Evolutionary conservation across 2,329 filamentous ascomycete species (phyloP), one percentile per base, ranked within the genome.

Genomic region (Fusarium begoniae): DNA sequence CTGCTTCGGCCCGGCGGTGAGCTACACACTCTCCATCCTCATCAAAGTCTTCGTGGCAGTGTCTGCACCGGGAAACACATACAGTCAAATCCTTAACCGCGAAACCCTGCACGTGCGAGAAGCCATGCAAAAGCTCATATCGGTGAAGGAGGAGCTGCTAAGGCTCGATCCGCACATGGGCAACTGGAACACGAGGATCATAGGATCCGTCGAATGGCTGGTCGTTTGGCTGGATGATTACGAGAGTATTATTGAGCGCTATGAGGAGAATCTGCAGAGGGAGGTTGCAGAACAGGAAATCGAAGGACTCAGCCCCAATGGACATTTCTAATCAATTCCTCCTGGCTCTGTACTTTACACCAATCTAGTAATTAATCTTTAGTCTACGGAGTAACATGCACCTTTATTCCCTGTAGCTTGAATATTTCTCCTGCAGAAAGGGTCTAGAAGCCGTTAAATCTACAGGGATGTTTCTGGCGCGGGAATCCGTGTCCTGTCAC

Each of bases 181-280:
- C 2, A 74, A 70, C 41, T 73, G 70, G 70, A 73, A 73, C 38
- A 73, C 71, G 13, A 59, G 66, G 57, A 71, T 74, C 61, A 63
- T 71, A 28, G 71, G 70, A 22, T 74, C 71, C 22, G 61, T 71
- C 13, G 70, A 73, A 55, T 73, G 70, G 70, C 17, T 73, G 37
- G 41, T 47, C 2, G 47, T 54, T 38, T 73, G 71, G 66, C 10
- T 73, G 53, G 41, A 71, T 26, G 70, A 73, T 64, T 73, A 73
- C 44, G 70, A 67, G 62, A 24, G 24, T 26, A 73, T 73, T 28
- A 63, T 73, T 45, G 44, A 58, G 50, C 57, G 50, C 11, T 73
- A 73, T 63, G 70, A 63, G 66, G 47, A 47, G n/a, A 73, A 71
- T 53, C 54, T 73, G 26, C 47, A 73, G 66, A 63, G 40, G 30